Conservation (phyloP, 345 rosid species). For the Isatis tinctoria region DNA sequence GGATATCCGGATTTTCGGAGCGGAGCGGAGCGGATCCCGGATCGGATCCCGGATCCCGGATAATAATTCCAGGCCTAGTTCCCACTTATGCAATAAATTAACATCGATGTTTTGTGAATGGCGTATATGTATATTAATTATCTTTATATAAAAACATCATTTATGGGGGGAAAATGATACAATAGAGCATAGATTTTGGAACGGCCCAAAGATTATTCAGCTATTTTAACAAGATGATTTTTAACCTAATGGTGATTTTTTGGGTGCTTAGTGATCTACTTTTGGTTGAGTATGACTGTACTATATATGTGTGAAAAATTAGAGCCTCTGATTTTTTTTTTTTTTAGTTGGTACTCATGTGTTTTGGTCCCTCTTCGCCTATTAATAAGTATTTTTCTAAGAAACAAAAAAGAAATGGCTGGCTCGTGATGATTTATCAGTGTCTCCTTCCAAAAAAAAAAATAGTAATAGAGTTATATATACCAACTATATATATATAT, state of each 20-base stretch:
- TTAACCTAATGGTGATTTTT: neutral
- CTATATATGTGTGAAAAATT: neutral
- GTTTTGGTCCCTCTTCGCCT: neutral
- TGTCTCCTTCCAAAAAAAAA: neutral
- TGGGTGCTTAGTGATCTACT: neutral
- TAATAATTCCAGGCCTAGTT: no score
- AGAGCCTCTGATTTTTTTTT: neutral
- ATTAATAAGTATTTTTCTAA: neutral
- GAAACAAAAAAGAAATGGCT: neutral
- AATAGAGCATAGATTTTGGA: neutral
- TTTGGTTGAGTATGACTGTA: neutral
- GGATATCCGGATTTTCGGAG: no score
- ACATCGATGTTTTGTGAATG: neutral
- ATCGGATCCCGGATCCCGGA: no score
- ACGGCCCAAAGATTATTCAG: neutral
- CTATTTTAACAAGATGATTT: neutral
- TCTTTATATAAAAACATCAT: neutral
- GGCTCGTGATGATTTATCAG: neutral
- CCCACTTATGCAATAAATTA: slow-evolving; percentile 20
- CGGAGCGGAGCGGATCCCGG: no score
- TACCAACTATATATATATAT: neutral
- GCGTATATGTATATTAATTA: neutral
- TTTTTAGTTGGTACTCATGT: neutral
- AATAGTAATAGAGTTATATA: neutral
- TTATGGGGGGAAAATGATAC: neutral